Conservation (phyloP, 2,329 filamentous ascomycete species). For the Epichloe elymi region DNA sequence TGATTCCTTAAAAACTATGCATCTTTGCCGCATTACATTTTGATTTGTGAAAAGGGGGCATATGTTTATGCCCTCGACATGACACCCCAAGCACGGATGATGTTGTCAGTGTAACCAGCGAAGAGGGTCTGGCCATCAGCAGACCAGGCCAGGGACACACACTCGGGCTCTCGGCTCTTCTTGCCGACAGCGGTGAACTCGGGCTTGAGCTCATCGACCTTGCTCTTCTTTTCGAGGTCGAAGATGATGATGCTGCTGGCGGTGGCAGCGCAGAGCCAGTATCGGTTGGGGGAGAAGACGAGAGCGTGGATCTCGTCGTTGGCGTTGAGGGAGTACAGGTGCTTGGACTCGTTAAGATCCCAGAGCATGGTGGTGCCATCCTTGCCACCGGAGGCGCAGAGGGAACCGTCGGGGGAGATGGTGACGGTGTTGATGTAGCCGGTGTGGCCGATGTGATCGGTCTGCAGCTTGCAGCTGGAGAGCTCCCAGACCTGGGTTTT, state of each 20-base stretch:
- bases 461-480: conserved; percentile 98
- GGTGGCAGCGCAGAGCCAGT: conserved; percentile 99
- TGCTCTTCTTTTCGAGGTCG: conserved; percentile 99
- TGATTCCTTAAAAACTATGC: not conserved
- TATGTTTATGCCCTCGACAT: conserved; percentile 73
- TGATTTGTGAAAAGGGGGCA: conserved; percentile 8
- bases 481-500: conserved; percentile 93
- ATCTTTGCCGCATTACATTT: not conserved
- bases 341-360: conserved; percentile 99
- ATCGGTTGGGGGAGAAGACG: conserved; percentile 99
- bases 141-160: conserved; percentile 92
- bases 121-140: conserved; percentile 98
- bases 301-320: conserved; percentile 99
- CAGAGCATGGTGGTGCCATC: conserved; percentile 99
- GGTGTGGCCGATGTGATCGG: conserved; percentile 98
- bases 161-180: conserved; percentile 99
- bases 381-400: conserved; percentile 98
- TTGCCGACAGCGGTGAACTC: conserved; percentile 95
- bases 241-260: conserved; percentile 99
- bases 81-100: conserved; percentile 95
- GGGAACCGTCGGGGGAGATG: conserved; percentile 95
- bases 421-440: conserved; percentile 99
- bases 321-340: conserved; percentile 98
- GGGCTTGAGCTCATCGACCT: conserved; percentile 99
- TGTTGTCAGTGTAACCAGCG: conserved; percentile 99